A percentile compares a stretch with the other conserved stretches of the same genome.
phyloP scores from a whole-genome alignment of 2,329 filamentous ascomycete genomes.

The Fusarium napiforme region DNA sequence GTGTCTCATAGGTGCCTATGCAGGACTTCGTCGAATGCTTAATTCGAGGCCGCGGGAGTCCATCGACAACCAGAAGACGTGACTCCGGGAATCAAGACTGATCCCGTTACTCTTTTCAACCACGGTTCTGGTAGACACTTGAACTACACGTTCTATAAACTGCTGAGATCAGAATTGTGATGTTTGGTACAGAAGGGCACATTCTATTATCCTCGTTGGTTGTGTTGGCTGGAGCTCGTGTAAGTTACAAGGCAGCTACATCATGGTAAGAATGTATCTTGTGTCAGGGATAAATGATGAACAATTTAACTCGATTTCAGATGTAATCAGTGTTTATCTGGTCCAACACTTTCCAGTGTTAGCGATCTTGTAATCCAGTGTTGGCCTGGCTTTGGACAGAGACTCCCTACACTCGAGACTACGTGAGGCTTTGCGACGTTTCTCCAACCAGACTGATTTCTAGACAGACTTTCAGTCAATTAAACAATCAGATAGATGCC shows the following conservation, averaged over 20 bases:
- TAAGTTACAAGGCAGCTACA: background rate
- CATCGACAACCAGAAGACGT: background rate
- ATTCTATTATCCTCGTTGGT: background rate
- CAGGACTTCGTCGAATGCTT: background rate
- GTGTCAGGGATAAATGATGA: accelerated
- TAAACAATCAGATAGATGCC: background rate
- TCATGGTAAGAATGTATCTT: background rate
- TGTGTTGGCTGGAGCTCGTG: background rate
- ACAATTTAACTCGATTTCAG: accelerated
- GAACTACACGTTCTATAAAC: accelerated
- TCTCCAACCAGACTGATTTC: background rate
- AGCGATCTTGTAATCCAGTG: background rate
- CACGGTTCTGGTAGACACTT: accelerated
- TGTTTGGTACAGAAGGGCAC: background rate
- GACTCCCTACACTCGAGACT: no score
- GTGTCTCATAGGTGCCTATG: background rate
- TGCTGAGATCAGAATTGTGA: no score
- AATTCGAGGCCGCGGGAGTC: background rate
- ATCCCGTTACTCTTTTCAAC: no score
- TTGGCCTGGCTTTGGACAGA: no score
- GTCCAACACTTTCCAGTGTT: no score
- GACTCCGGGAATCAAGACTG: background rate
- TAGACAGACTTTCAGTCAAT: background rate
- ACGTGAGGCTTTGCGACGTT: no score
- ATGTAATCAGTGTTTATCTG: accelerated